Base-by-base conservation (phyloP, 169 alveolate genomes). In the Eimeria necatrix region DNA sequence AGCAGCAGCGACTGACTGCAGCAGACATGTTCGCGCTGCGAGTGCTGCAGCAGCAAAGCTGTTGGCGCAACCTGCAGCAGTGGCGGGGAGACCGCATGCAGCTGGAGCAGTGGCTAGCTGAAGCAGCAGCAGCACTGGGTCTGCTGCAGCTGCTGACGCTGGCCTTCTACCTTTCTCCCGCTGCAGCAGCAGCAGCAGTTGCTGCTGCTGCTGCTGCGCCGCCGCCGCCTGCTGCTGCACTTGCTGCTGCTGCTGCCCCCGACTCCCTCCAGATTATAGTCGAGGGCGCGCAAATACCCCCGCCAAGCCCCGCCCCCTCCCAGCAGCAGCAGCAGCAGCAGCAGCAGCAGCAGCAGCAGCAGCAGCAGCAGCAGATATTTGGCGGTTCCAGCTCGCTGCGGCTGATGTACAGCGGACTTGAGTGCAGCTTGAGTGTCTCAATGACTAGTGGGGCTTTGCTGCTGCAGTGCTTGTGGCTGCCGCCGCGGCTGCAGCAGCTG, bases 401-500 rank as follows among this genome's bases (percentile, higher is more conserved):
- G 0, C 73, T 76, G 53, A 0, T 59, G 24, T 91, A 91, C 73
- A 24, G 46, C 53, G 95, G 84, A 0, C 52, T 18, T 0, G 22
- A 53, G 20, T 91, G 95, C 73, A 91, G 76, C 53, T 0, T 91
- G 48, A 16, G 78, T 1, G 22, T 90, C 9, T 71, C 46, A 59
- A n/a, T 73, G 52, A 59, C 78, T 16, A 90, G 89, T 49, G 94
- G 94, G 2, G 61, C 83, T 14, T 24, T 53, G 89, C 94, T 41
- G 83, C 81, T 90, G 88, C 89, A 85, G 51, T 90, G 94, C 18
- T 41, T 68, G 22, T 90, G 94, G 94, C 80, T 90, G 80, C 94
- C 94, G 12, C 89, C 80, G 51, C 88, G 78, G 73, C 94, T 90
- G 76, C 94, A 51, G 94, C 90, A 74, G 80, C 90, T 90, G 83